Conservation (phyloP, 1,284 basidiomycete species). For the Cryptococcus sp. region DNA sequence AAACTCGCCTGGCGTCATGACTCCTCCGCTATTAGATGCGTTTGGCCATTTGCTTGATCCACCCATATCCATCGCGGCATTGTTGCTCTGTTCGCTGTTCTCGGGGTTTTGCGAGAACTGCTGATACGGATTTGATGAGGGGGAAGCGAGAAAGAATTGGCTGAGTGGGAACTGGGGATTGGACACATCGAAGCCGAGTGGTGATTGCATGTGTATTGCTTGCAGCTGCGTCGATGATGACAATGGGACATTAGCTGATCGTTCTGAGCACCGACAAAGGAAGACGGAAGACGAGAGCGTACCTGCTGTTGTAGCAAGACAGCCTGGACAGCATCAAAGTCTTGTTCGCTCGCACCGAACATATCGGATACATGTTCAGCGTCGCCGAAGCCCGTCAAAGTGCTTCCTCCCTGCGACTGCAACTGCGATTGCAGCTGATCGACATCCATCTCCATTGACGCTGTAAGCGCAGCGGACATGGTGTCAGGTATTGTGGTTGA, state of each 20-base stretch:
- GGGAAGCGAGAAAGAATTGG: conserved; percentile 44
- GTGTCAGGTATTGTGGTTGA: background rate
- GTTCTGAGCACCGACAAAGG: background rate
- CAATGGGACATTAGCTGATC: background rate
- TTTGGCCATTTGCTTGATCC: conserved; percentile 13
- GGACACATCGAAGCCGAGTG: conserved; percentile 39
- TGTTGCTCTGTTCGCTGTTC: conserved; percentile 8
- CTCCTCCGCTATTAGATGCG: conserved; percentile 21
- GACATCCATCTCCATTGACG: conserved; percentile 19
- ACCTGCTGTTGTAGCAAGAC: conserved; percentile 26
- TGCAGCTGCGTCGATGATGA: conserved; percentile 40
- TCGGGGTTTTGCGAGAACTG: too few species aligned
- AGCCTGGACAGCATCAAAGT: conserved; percentile 18
- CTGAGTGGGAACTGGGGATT: conserved; percentile 43
- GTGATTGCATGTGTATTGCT: conserved; percentile 54
- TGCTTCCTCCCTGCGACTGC: conserved; percentile 1
- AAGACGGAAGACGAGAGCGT: background rate
- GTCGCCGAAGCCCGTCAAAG: background rate
- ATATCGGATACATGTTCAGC: background rate
- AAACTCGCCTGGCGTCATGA: conserved; percentile 44
- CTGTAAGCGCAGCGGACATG: background rate
- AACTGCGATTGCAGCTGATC: background rate
- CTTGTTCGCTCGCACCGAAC: conserved; percentile 2
- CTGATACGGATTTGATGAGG: background rate
- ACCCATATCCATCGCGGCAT: conserved; percentile 3